Conservation (phyloP, 306 rosid species). For the Acacia confusa region DNA sequence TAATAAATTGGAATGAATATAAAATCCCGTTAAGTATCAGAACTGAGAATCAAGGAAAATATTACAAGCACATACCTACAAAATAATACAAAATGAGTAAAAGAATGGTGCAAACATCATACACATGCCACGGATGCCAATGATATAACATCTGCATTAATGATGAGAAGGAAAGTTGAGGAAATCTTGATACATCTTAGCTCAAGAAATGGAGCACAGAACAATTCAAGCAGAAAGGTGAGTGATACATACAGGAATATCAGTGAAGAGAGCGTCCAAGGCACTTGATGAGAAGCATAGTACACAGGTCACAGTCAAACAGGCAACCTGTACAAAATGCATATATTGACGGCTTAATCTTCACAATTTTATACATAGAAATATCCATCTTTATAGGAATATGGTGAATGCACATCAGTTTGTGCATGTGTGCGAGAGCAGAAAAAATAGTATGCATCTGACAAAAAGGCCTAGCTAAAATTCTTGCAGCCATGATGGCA, state of each 20-base stretch:
- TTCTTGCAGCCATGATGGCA: constrained; percentile 26
- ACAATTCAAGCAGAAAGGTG: constrained; percentile 21
- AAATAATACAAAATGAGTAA: constrained; percentile 72
- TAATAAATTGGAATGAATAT: neutral
- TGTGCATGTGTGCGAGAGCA: neutral
- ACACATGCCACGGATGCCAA: constrained; percentile 47
- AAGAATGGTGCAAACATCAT: constrained; percentile 54
- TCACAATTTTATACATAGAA: neutral
- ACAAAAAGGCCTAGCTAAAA: constrained; percentile 8
- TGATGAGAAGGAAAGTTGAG: constrained; percentile 28
- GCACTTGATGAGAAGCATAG: constrained; percentile 83
- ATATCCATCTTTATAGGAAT: neutral
- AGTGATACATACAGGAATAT: constrained; percentile 68
- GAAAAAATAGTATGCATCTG: neutral
- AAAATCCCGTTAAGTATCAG: constrained; percentile 20
- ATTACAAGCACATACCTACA: constrained; percentile 61
- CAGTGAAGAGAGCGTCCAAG: constrained; percentile 70
- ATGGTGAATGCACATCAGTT: neutral
- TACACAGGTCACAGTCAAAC: constrained; percentile 77
- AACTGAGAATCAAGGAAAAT: constrained; percentile 8
- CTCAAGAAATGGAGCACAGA: constrained; percentile 14
- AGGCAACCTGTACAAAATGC: constrained; percentile 73
- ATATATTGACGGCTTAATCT: constrained; percentile 16
- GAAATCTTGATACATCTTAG: constrained; percentile 24
- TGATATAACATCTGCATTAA: constrained; percentile 72